Conservation (phyloP, 345 rosid species). For the Rubroshorea leprosula region DNA sequence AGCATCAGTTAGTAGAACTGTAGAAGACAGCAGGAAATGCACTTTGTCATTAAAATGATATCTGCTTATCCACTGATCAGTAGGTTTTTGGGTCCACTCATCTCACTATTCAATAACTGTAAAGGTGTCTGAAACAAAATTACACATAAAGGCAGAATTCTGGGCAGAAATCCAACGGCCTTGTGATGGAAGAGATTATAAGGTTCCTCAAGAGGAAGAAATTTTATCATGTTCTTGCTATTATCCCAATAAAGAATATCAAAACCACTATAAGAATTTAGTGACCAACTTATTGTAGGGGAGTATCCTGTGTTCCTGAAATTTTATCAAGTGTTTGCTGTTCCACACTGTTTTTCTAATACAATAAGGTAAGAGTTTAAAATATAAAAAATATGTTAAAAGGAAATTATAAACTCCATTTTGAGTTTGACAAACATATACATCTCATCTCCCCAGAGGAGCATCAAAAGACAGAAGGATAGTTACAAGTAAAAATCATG, state of each 20-base stretch:
- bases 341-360: too few species aligned
- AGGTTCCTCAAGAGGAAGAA: too few species aligned
- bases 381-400: neutral
- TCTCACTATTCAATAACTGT: neutral
- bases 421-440: too few species aligned
- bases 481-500: constrained; percentile 9
- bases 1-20: constrained; percentile 10
- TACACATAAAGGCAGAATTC: too few species aligned
- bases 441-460: constrained; percentile 3
- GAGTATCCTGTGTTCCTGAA: too few species aligned
- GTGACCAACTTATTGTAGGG: too few species aligned
- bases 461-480: constrained; percentile 1
- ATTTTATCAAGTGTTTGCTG: neutral
- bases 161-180: too few species aligned
- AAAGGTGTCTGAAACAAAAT: too few species aligned
- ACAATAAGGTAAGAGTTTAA: neutral
- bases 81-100: neutral
- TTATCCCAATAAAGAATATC: too few species aligned
- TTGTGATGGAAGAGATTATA: too few species aligned
- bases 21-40: constrained; percentile 1
- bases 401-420: too few species aligned
- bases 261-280: neutral
- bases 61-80: neutral
- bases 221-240: too few species aligned
- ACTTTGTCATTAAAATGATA: constrained; percentile 5